phyloP scores from a whole-genome alignment of 331 rosid species.

The Quercus tomentella region DNA sequence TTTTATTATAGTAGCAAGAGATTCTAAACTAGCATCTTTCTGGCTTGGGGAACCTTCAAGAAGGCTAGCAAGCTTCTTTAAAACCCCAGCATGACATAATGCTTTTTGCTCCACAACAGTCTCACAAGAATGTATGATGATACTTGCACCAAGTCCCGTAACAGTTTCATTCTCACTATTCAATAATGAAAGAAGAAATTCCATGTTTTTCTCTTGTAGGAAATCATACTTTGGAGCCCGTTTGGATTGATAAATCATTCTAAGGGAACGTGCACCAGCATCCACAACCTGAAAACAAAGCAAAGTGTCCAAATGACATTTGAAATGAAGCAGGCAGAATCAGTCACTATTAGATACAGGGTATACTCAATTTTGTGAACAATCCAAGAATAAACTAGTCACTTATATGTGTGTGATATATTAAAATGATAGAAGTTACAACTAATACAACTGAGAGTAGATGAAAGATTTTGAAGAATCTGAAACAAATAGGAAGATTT shows the following conservation, averaged over 20 bases:
- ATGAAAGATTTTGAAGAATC: background rate
- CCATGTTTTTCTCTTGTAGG: constrained; percentile 45
- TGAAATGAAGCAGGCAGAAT: background rate
- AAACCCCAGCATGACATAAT: constrained; percentile 53
- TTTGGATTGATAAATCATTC: constrained; percentile 81
- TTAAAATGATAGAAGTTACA: background rate
- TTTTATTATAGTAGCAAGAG: constrained; percentile 58
- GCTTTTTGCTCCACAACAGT: constrained; percentile 50
- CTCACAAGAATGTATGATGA: constrained; percentile 70
- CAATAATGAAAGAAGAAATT: constrained; percentile 67
- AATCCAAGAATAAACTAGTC: background rate
- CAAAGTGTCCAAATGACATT: background rate
- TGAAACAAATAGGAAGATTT: background rate
- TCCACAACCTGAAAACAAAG: constrained; percentile 59
- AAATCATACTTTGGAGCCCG: constrained; percentile 76
- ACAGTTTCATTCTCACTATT: constrained; percentile 68
- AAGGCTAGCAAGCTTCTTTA: constrained; percentile 58
- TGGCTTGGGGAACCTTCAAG: constrained; percentile 75
- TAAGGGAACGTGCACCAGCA: constrained; percentile 72
- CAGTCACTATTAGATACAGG: background rate
- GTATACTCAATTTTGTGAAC: background rate
- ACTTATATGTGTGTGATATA: background rate
- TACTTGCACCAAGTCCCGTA: constrained; percentile 79
- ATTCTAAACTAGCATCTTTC: constrained; percentile 82
- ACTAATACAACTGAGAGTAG: background rate